Conservation (phyloP, 2,329 filamentous ascomycete species). For the Domatiomyces catenatus region DNA sequence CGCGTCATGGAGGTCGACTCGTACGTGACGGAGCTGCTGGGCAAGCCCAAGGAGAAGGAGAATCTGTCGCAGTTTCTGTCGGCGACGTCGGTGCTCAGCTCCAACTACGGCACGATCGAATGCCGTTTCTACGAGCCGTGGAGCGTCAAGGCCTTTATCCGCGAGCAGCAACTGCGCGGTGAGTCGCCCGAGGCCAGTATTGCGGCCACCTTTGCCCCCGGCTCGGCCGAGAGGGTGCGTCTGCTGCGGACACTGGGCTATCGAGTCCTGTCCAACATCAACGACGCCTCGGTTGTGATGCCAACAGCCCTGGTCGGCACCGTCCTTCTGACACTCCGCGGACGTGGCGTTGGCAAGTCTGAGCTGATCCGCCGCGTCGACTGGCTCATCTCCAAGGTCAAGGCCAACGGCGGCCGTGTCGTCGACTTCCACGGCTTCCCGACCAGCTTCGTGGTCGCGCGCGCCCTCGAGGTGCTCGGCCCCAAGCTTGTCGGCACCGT, state of each 20-base stretch:
- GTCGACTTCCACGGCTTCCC: conserved; percentile 78
- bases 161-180: conserved; percentile 52
- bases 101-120: conserved; percentile 82
- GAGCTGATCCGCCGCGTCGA: conserved; percentile 77
- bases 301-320: conserved; percentile 92
- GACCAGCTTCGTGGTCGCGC: conserved; percentile 68
- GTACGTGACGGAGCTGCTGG: conserved; percentile 85
- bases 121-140: conserved; percentile 94
- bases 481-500: conserved; percentile 73
- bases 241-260: conserved; percentile 79
- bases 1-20: conserved; percentile 97
- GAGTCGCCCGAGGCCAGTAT: conserved; percentile 21
- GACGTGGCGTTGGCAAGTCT: conserved; percentile 73
- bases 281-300: conserved; percentile 93
- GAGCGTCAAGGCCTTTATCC: conserved; percentile 71
- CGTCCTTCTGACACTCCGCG: conserved; percentile 75
- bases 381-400: conserved; percentile 72
- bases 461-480: conserved; percentile 80
- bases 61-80: conserved; percentile 82
- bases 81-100: conserved; percentile 70
- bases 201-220: conserved; percentile 25
- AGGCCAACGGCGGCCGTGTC: conserved; percentile 75
- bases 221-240: conserved; percentile 41
- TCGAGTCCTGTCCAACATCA: conserved; percentile 84
- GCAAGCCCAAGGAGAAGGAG: conserved; percentile 89